These are phyloP conservation scores for Ciborinia camelliae DNA, from an alignment of 2,329 filamentous ascomycete genomes.

Conservation along the genomic window DNA sequence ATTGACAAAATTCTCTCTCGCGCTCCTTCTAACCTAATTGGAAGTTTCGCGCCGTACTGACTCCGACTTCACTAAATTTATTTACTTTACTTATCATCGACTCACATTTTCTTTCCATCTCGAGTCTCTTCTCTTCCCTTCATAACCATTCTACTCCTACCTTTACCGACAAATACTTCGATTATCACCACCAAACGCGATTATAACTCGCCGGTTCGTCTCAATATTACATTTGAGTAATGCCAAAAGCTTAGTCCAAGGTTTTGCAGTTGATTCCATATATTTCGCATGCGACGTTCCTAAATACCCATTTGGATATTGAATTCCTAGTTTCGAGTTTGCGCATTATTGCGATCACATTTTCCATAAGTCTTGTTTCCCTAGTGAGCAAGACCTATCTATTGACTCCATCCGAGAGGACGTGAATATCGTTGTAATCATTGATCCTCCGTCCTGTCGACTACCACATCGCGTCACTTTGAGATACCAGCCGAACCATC, in stretches of 20 bases:
- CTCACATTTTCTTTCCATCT: not conserved
- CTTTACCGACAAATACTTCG: not conserved
- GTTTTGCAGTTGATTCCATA: conserved; percentile 2
- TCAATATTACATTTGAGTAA: not conserved
- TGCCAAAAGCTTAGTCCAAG: not conserved
- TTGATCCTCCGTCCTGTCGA: conserved; percentile 8
- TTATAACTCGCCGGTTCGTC: not conserved
- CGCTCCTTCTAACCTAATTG: not conserved
- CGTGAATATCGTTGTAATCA: conserved; percentile 5
- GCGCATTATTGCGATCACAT: not conserved
- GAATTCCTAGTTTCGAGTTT: conserved; percentile 5
- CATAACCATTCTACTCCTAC: not conserved
- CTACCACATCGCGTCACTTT: conserved; percentile 3
- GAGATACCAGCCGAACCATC: not conserved
- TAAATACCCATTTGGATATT: conserved; percentile 1
- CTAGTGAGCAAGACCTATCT: not conserved
- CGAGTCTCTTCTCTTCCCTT: conserved; percentile 8
- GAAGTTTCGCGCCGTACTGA: not conserved
- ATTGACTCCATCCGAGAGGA: conserved; percentile 4
- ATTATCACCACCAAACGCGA: not conserved
- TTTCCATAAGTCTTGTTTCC: not conserved
- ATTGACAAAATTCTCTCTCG: not conserved
- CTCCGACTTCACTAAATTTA: not conserved
- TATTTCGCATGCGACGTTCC: not conserved
- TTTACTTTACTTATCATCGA: conserved; percentile 2